phyloP scores from a whole-genome alignment of 495 filamentous ascomycete species.

The Aspergillus conjunctus region DNA sequence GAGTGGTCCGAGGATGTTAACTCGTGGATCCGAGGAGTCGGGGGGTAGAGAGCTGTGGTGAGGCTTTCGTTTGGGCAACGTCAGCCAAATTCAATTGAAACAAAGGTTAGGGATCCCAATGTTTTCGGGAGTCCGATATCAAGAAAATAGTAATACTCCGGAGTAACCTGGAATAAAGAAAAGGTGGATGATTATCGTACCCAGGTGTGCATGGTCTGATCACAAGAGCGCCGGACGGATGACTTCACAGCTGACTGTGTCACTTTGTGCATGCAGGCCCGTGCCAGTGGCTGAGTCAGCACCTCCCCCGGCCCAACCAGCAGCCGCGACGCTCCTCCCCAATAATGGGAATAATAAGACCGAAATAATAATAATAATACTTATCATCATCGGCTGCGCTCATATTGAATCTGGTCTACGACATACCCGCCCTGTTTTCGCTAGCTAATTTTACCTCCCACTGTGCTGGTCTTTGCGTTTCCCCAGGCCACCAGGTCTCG shows the following conservation, averaged over 20 bases:
- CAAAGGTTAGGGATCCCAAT: not conserved
- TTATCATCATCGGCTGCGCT: slow-evolving; percentile 3
- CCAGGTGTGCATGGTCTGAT: slow-evolving; percentile 2
- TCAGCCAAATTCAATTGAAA: not conserved
- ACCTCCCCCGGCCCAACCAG: slow-evolving; percentile 17
- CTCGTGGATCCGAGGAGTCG: slow-evolving; percentile 1
- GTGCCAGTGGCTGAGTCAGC: slow-evolving; percentile 26
- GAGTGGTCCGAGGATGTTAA: slow-evolving; percentile 1
- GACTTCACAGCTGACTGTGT: slow-evolving; percentile 31
- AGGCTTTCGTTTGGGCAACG: not conserved
- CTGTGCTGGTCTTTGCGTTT: not conserved
- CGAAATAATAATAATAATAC: slow-evolving; percentile 2
- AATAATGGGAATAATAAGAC: not conserved
- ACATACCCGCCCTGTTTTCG: slow-evolving; percentile 8
- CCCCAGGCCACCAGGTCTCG: slow-evolving; percentile 7
- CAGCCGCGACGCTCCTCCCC: slow-evolving; percentile 11
- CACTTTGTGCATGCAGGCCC: not conserved
- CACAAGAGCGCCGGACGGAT: slow-evolving; percentile 19
- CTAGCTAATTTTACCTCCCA: slow-evolving; percentile 5
- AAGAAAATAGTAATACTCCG: not conserved
- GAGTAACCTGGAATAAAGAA: not conserved
- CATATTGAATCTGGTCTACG: not conserved
- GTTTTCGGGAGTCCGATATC: not conserved
- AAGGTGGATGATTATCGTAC: no score
- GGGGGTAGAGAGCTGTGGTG: no score